These are phyloP conservation scores for Pichiaceae sp. DNA, from an alignment of 1,139 yeast species.

Conservation along the genomic window DNA sequence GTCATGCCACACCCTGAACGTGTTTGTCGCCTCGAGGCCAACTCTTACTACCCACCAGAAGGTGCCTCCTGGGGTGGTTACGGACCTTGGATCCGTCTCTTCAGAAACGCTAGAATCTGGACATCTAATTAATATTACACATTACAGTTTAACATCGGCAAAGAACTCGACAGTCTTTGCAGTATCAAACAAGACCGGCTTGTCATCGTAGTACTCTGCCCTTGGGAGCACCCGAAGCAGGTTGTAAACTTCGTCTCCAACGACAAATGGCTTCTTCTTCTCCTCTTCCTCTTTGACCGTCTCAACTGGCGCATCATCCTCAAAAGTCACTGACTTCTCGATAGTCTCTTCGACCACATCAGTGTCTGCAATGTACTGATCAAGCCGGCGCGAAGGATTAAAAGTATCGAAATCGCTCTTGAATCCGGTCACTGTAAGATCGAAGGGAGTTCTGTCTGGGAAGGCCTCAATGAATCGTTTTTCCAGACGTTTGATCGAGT, in stretches of 20 bases:
- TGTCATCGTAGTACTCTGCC: conserved; percentile 17
- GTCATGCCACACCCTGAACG: conserved; percentile 99
- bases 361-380: conserved; percentile 2
- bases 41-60: conserved; percentile 83
- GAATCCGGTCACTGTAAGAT: conserved; percentile 27
- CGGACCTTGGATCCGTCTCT: conserved; percentile 94
- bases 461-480: conserved; percentile 57
- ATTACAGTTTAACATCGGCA: neutral
- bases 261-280: conserved; percentile 28
- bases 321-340: conserved; percentile 2
- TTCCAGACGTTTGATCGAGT: conserved; percentile 60
- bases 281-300: neutral
- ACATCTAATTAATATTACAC: neutral
- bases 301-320: conserved; percentile 2
- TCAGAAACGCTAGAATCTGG: conserved; percentile 93
- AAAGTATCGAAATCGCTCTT: conserved; percentile 30
- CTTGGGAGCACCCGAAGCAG: conserved; percentile 44
- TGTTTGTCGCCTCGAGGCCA: conserved; percentile 76
- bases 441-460: conserved; percentile 38
- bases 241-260: conserved; percentile 45
- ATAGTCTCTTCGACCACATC: neutral
- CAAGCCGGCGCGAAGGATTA: conserved; percentile 24
- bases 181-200: conserved; percentile 17
- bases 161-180: conserved; percentile 19
- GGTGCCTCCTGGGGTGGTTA: conserved; percentile 60